Evolutionary conservation across 1,139 yeast genomes (phyloP), one percentile per base, ranked within the genome.

Genomic region (Lizanozyma gosingica): DNA sequence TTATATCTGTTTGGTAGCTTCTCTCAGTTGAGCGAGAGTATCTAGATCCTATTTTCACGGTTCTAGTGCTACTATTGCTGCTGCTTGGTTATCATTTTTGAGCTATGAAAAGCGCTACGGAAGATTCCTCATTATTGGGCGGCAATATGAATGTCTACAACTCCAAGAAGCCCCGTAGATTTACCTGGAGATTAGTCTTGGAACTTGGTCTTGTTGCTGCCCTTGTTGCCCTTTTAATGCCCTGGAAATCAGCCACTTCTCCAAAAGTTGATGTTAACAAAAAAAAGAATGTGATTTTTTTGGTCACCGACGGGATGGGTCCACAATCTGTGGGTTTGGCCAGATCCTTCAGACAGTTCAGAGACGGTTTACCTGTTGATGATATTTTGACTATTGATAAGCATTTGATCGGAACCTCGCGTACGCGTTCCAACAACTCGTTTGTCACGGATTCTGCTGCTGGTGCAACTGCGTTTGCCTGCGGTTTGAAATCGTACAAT

Each of bases 241-340:
- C 29, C 6, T 22, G 29, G 29, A 22, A 22, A 22, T 11, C 29
- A 22, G 29, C 29, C 29, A 22, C 29, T 11, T 22, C 29, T 11
- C 29, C 29, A 6, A 22, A 22, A 22, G 29, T 22, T 22, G 29
- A 22, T 22, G 29, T 40, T 39, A 47, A 38, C 49, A 45, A 33
- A 47, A 62, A 56, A 47, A 77, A 75, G 52, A 86, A 86, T 51
- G 73, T 86, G 41, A 82, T 87, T 38, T 83, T 87, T 65, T 79
- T 86, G 77, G 94, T 87, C 16, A 81, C 94, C 2, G 96, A 87
- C 58, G 95, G 96, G 18, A 85, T 86, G 83, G 95, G 95, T 0
- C 94, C 95, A 1, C 83, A 94, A 0, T 80, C 92, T 2, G 58
- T 86, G 45, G 78, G 88, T 4, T 62, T 86, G 55, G 79, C 95